These are phyloP conservation scores for Cordyceps pruinosa DNA, from an alignment of 2,329 filamentous ascomycete species.

Conservation along the genomic window DNA sequence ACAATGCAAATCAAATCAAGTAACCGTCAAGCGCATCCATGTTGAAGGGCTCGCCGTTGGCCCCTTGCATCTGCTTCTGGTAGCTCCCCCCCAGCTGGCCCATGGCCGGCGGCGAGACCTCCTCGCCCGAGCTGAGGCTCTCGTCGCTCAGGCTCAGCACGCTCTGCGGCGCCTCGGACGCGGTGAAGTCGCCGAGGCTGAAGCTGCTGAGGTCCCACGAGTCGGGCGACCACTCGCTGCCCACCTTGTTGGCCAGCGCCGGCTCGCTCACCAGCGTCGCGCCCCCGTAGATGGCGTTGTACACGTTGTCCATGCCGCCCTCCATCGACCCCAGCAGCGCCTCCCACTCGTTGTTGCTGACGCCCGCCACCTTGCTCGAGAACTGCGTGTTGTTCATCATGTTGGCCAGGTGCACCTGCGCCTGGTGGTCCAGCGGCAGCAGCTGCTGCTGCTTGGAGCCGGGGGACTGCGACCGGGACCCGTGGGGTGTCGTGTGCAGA, in stretches of 20 bases:
- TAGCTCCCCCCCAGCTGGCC: constrained; percentile 32
- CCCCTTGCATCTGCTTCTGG: constrained; percentile 22
- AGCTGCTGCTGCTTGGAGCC: constrained; percentile 25
- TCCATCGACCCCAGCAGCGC: constrained; percentile 73
- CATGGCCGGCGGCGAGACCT: constrained; percentile 40
- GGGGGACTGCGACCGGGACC: constrained; percentile 44
- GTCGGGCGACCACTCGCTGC: constrained; percentile 48
- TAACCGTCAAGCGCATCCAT: constrained; percentile 17
- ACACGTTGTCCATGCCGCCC: constrained; percentile 74
- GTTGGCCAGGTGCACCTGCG: constrained; percentile 16
- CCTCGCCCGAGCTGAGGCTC: constrained; percentile 50
- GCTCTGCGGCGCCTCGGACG: constrained; percentile 40
- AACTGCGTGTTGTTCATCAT: constrained; percentile 18
- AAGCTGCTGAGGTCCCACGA: constrained; percentile 49
- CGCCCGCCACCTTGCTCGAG: constrained; percentile 30
- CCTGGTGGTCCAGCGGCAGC: constrained; percentile 22
- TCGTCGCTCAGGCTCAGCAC: constrained; percentile 52
- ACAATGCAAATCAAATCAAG: constrained; percentile 8
- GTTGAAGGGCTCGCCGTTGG: constrained; percentile 14
- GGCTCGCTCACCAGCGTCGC: constrained; percentile 41
- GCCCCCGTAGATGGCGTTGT: constrained; percentile 73
- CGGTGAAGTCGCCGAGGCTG: constrained; percentile 41
- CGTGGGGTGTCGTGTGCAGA: constrained; percentile 39
- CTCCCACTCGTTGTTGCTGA: constrained; percentile 72
- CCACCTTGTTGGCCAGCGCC: constrained; percentile 33